A percentile compares a stretch with the other conserved stretches of the same genome.
phyloP scores from a whole-genome alignment of 805 yeast species.

The Maudiozyma bulderi region DNA sequence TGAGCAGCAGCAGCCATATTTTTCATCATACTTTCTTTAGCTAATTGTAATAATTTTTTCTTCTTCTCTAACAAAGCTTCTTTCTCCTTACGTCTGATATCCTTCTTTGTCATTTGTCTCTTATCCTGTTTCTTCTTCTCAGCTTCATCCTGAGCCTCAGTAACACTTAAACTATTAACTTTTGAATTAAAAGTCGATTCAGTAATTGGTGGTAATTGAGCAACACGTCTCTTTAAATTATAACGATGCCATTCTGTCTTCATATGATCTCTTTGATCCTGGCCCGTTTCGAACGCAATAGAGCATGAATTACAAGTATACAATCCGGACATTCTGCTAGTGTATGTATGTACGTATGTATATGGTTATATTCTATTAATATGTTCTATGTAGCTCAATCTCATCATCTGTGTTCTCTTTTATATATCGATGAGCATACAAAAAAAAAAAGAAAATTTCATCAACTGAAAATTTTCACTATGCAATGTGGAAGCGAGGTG shows the following conservation, averaged over 20 bases:
- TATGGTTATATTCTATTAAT: background rate
- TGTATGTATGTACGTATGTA: background rate
- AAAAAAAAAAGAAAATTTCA: too few species aligned
- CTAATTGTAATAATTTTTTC: slow-evolving; percentile 32
- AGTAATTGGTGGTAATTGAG: slow-evolving; percentile 66
- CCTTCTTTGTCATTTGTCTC: slow-evolving; percentile 34
- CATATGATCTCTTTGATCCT: slow-evolving; percentile 84
- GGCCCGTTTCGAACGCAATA: slow-evolving; percentile 64
- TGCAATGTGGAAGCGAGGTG: too few species aligned
- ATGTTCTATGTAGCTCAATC: too few species aligned
- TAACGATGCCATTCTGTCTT: slow-evolving; percentile 97
- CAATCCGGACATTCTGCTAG: slow-evolving; percentile 10
- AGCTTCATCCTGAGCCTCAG: slow-evolving; percentile 6
- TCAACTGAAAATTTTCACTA: too few species aligned
- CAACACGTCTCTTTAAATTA: slow-evolving; percentile 89
- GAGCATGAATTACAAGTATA: slow-evolving; percentile 85
- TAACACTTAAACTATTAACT: slow-evolving; percentile 31
- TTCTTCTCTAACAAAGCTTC: slow-evolving; percentile 36
- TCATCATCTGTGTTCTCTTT: too few species aligned
- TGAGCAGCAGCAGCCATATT: slow-evolving; percentile 11
- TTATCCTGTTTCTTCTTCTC: slow-evolving; percentile 4
- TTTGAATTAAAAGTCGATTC: slow-evolving; percentile 63
- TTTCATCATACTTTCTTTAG: slow-evolving; percentile 32
- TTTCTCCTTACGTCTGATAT: slow-evolving; percentile 33
- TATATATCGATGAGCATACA: too few species aligned